Evolutionary conservation across 2,329 filamentous ascomycete species (phyloP), one percentile per base, ranked within the genome.

Genomic region (Aspergillus sp.): DNA sequence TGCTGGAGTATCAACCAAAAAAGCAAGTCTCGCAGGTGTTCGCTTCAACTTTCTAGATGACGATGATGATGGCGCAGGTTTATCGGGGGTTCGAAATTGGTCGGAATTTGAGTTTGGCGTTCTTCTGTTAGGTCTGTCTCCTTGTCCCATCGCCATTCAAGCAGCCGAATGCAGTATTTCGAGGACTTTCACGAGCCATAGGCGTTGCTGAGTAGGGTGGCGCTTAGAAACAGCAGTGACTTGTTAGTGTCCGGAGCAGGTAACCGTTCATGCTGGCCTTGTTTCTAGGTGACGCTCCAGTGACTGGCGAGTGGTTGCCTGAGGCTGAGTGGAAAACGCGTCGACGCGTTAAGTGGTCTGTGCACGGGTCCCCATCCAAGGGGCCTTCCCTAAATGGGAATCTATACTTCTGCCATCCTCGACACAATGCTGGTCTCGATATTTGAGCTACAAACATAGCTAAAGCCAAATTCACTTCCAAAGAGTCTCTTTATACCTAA

Each of bases 141-240:
- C 61, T 62, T 61, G 65, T 63, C 66, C 72, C 74, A 76, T 76
- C 65, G 70, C 74, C 72, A 61, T 58, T 66, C 54, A 52, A 58
- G 43, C 43, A 31, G 53, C 53, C 25, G 54, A 25, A 22, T 22
- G 22, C 30, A 34, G 43, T 59, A 50, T 49, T 19, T 30, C 31
- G 23, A n/a, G 25, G 6, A 43, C 11, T 54, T 52, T 57, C 38
- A 46, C 22, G 17, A 64, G 61, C 58, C 66, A 68, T 66, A 60
- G n/a, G 58, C 59, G 38, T 60, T 52, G 52, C 28, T 23, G n/a
- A 38, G n/a, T 62, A 59, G 15, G 28, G 59, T 51, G 52, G 58
- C 5, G 11, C n/a, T 25, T 8, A 31, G 38, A 47, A n/a, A 23
- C 19, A 8, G 53, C 41, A 8, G 43, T 9, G 22, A 9, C 13